Percentiles rank a stretch among this genome's conserved stretches.
Evolutionary conservation across 495 filamentous ascomycete genomes (phyloP).

Genomic region (Recurvomyces mirabilis): DNA sequence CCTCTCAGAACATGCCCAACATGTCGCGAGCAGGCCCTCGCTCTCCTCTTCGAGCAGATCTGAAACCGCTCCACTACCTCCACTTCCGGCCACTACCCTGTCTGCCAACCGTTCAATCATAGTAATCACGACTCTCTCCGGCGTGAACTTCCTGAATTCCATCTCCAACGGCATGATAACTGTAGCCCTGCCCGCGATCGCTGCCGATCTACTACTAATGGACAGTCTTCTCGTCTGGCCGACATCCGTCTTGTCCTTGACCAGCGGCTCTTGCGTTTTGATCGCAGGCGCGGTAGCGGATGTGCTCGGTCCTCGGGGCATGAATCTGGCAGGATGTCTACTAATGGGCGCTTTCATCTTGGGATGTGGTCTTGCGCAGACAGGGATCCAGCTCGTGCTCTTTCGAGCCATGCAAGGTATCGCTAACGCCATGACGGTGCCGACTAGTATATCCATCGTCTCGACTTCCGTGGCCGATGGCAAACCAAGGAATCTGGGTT

Average conservation of each 20-base stretch:
- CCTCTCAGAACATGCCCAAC: not conserved
- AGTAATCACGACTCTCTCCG: slow-evolving; percentile 4
- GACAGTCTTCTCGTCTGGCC: slow-evolving; percentile 3
- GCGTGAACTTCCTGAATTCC: not conserved
- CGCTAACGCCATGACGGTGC: slow-evolving; percentile 39
- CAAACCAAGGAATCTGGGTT: slow-evolving; percentile 39
- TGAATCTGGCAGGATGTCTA: slow-evolving; percentile 37
- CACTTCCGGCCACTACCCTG: not conserved
- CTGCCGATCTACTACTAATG: not conserved
- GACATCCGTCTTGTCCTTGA: not conserved
- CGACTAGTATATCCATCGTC: slow-evolving; percentile 40
- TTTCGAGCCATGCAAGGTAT: slow-evolving; percentile 43
- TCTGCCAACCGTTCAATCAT: not conserved
- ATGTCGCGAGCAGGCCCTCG: not conserved
- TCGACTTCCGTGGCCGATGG: slow-evolving; percentile 37
- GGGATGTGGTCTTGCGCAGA: slow-evolving; percentile 36
- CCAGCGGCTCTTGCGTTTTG: slow-evolving; percentile 29
- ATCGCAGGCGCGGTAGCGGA: slow-evolving; percentile 42
- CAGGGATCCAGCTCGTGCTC: slow-evolving; percentile 38
- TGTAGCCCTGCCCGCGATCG: not conserved
- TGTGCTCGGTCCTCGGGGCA: slow-evolving; percentile 34
- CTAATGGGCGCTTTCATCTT: slow-evolving; percentile 35
- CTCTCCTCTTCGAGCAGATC: not conserved
- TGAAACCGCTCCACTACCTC: not conserved
- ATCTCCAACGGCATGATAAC: slow-evolving; percentile 6